Conservation (phyloP, 768 basidiomycete genomes). For the Tephrocybe sp. region DNA sequence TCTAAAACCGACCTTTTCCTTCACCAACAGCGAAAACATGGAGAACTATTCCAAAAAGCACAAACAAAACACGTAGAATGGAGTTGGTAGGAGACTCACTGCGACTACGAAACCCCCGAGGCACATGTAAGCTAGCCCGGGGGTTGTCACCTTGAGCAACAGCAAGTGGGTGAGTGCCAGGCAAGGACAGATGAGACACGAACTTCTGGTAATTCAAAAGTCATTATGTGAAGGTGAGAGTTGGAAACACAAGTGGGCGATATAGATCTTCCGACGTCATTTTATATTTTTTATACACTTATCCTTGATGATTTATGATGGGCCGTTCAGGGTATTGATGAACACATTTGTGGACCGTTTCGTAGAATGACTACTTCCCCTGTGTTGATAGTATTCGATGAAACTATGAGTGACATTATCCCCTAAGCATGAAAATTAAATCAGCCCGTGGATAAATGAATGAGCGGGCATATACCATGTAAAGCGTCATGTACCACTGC, state of each 20-base stretch:
- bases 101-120: slow-evolving; percentile 48
- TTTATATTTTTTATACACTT: no score
- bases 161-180: slow-evolving; percentile 24
- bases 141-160: slow-evolving; percentile 45
- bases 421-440: slow-evolving; percentile 1
- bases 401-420: slow-evolving; percentile 6
- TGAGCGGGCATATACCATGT: slow-evolving; percentile 55
- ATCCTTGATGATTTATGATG: no score
- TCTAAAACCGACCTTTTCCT: slow-evolving; percentile 53
- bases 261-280: no score
- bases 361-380: no score
- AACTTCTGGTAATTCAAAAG: slow-evolving; percentile 31
- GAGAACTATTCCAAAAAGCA: no score
- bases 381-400: no score
- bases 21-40: slow-evolving; percentile 80
- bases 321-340: no score
- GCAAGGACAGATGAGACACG: slow-evolving; percentile 15
- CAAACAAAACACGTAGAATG: no score
- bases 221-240: not conserved
- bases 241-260: not conserved
- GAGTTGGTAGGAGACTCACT: no score
- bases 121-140: slow-evolving; percentile 60
- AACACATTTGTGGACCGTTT: no score
- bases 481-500: slow-evolving; percentile 57
- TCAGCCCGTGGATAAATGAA: not conserved